Evolutionary conservation across 805 yeast species (phyloP).

Genomic region (Millerozyma miso): DNA sequence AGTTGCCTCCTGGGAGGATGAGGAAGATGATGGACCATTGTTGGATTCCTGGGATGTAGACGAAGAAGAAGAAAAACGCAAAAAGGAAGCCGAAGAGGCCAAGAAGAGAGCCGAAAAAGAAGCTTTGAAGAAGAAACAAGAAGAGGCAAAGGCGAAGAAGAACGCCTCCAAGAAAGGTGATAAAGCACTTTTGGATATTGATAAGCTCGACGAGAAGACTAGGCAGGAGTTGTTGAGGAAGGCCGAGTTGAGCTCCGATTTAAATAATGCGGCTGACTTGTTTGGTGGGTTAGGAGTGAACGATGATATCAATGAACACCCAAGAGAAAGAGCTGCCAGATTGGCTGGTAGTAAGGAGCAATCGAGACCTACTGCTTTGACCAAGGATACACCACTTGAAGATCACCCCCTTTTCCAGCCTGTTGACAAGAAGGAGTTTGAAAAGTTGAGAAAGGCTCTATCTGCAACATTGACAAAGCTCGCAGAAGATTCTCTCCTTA

Average conservation of each 20-base stretch:
- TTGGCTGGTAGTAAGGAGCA: constrained; percentile 38
- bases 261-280: constrained; percentile 88
- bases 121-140: constrained; percentile 40
- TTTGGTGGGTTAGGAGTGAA: constrained; percentile 70
- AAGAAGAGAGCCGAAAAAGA: constrained; percentile 40
- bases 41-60: constrained; percentile 86
- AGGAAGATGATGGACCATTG: constrained; percentile 70
- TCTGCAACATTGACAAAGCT: constrained; percentile 20
- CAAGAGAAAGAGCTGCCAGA: constrained; percentile 47
- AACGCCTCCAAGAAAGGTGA: constrained; percentile 35
- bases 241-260: constrained; percentile 81
- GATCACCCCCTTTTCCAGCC: constrained; percentile 83
- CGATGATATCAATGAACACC: constrained; percentile 44
- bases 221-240: constrained; percentile 67
- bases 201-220: constrained; percentile 67
- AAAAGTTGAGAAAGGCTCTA: constrained; percentile 44
- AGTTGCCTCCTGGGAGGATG: constrained; percentile 82
- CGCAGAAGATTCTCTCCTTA: constrained; percentile 56
- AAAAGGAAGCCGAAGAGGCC: constrained; percentile 40
- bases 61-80: constrained; percentile 61
- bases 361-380: constrained; percentile 27
- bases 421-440: constrained; percentile 65
- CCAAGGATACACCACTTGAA: constrained; percentile 62
- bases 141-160: constrained; percentile 47
- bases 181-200: constrained; percentile 51